Conservation (phyloP, 495 filamentous ascomycete species). For the Penicillium egyptiacum region DNA sequence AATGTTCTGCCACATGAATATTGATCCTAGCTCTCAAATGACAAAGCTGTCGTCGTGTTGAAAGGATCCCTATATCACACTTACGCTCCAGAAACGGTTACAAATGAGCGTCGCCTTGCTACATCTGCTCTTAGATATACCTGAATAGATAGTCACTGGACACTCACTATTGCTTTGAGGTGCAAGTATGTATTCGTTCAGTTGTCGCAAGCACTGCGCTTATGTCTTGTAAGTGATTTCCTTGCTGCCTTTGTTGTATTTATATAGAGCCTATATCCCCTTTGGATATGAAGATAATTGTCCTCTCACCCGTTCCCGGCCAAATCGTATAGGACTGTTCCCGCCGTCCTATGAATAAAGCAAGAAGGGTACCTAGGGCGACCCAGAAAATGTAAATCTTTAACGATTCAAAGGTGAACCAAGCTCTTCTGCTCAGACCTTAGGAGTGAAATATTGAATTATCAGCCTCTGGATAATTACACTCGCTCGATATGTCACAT, state of each 20-base stretch:
- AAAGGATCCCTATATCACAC: background rate
- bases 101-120: background rate
- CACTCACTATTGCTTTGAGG: background rate
- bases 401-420: background rate
- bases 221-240: background rate
- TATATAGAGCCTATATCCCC: background rate
- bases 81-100: background rate
- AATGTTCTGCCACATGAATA: background rate
- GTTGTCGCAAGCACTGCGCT: background rate
- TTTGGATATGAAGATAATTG: too few species aligned
- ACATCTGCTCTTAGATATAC: background rate
- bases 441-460: background rate
- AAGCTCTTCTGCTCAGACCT: background rate
- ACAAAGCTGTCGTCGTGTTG: background rate
- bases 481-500: slow-evolving; percentile 4
- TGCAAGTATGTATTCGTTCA: too few species aligned
- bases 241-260: background rate
- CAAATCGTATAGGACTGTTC: background rate
- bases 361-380: background rate
- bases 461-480: background rate
- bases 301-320: too few species aligned
- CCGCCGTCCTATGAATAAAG: background rate
- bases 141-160: background rate
- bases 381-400: background rate
- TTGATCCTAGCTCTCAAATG: background rate